A percentile compares a stretch with the other conserved stretches of the same genome.
Conservation (phyloP, 495 filamentous ascomycete genomes). For the Hypoxylon trugodes region DNA sequence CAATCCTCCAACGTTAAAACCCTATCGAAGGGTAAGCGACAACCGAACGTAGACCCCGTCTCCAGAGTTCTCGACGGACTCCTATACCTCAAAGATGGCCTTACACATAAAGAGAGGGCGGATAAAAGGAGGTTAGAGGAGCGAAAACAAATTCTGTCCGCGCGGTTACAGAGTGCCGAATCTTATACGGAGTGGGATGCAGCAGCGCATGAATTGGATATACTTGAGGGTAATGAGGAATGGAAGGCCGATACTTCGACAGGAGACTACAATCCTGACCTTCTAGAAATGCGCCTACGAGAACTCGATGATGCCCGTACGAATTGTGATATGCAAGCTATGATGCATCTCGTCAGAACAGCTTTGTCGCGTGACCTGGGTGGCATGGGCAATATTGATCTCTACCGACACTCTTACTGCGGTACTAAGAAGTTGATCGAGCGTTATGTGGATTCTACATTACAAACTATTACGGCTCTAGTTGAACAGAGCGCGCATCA, state of each 20-base stretch:
- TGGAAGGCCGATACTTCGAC: constrained; percentile 72
- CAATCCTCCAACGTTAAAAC: constrained; percentile 2
- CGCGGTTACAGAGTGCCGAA: constrained; percentile 69
- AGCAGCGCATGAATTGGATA: constrained; percentile 80
- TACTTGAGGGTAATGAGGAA: constrained; percentile 77
- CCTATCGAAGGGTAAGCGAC: constrained; percentile 11
- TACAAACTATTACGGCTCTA: constrained; percentile 74
- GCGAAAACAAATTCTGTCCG: constrained; percentile 67
- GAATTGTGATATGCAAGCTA: constrained; percentile 71
- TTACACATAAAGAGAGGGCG: constrained; percentile 62
- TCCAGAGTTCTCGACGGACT: constrained; percentile 34
- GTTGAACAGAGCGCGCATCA: constrained; percentile 68
- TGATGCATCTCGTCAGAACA: constrained; percentile 85
- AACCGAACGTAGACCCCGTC: constrained; percentile 6
- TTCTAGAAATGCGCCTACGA: constrained; percentile 73
- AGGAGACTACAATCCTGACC: constrained; percentile 71
- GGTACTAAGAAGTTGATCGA: constrained; percentile 91
- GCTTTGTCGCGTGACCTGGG: constrained; percentile 81
- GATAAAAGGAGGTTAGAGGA: constrained; percentile 61
- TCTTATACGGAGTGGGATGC: constrained; percentile 70
- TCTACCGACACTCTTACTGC: constrained; percentile 85
- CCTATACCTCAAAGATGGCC: constrained; percentile 57
- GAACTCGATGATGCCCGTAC: constrained; percentile 79
- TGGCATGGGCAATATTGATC: constrained; percentile 81
- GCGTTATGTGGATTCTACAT: constrained; percentile 79